phyloP scores from a whole-genome alignment of 495 filamentous ascomycete genomes.

The Trichoderma orchidacearum region DNA sequence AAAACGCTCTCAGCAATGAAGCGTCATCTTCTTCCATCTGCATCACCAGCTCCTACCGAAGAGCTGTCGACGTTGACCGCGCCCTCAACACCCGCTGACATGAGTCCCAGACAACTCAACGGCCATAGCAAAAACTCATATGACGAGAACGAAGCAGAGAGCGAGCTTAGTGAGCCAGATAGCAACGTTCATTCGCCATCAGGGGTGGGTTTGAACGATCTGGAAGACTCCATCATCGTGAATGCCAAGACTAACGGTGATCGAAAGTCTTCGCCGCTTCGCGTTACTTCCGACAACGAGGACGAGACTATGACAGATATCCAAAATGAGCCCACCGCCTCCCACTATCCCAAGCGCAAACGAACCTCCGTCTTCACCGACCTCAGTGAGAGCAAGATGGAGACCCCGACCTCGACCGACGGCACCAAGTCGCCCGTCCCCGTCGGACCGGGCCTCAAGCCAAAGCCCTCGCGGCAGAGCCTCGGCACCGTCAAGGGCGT shows the following conservation, averaged over 20 bases:
- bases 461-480: slow-evolving; percentile 11
- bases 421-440: neutral
- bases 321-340: slow-evolving; percentile 15
- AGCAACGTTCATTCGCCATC: neutral
- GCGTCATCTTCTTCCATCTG: slow-evolving; percentile 2
- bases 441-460: slow-evolving; percentile 9
- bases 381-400: slow-evolving; percentile 18
- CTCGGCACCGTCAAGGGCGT: slow-evolving; percentile 26
- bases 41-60: neutral
- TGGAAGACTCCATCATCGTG: slow-evolving; percentile 34
- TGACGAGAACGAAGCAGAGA: slow-evolving; percentile 8
- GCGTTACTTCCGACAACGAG: slow-evolving; percentile 12
- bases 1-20: no score
- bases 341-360: slow-evolving; percentile 34
- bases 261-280: slow-evolving; percentile 11
- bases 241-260: slow-evolving; percentile 20
- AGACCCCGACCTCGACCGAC: slow-evolving; percentile 2
- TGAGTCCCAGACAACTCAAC: neutral
- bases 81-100: neutral
- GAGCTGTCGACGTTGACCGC: neutral
- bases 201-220: neutral
- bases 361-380: slow-evolving; percentile 27
- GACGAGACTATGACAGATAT: slow-evolving; percentile 24
- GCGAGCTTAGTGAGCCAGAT: slow-evolving; percentile 8
- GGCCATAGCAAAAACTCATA: neutral